These are phyloP conservation scores for Phytophthora crassamura DNA, from an alignment of 352 stramenopile species.

Conservation along the genomic window DNA sequence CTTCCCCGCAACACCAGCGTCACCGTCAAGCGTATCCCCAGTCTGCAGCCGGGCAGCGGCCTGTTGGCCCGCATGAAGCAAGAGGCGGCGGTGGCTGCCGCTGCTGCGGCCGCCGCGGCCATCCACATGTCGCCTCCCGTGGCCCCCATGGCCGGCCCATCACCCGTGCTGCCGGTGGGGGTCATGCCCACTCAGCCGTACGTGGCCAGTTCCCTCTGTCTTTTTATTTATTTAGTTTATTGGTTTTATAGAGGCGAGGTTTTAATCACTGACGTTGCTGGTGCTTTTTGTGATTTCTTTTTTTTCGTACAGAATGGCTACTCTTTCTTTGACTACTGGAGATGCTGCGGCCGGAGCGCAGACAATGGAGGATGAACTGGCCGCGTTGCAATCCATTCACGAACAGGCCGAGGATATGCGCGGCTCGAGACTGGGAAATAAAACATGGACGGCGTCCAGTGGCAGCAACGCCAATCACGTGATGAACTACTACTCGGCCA, in stretches of 20 bases:
- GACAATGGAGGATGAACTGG: constrained; percentile 87
- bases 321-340: constrained; percentile 28
- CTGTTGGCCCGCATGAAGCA: constrained; percentile 87
- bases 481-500: constrained; percentile 76
- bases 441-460: constrained; percentile 79
- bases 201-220: constrained; percentile 21
- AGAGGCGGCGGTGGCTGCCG: constrained; percentile 70
- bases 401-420: constrained; percentile 87
- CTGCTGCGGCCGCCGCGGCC: constrained; percentile 50
- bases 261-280: constrained; percentile 22
- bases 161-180: constrained; percentile 43
- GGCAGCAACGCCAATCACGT: constrained; percentile 84
- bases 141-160: constrained; percentile 47
- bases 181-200: constrained; percentile 44
- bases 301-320: constrained; percentile 36
- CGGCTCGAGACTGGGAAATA: constrained; percentile 79
- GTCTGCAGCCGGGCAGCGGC: constrained; percentile 72
- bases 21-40: constrained; percentile 92
- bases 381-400: constrained; percentile 84
- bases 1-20: constrained; percentile 92
- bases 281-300: constrained; percentile 8
- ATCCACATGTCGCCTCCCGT: constrained; percentile 48
- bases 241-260: constrained; percentile 5
- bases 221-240: constrained; percentile 15
- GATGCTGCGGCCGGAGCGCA: constrained; percentile 54